Percentiles rank a stretch among this genome's conserved stretches.
Evolutionary conservation across 805 yeast species (phyloP).

Genomic region (Saitoella complicata): DNA sequence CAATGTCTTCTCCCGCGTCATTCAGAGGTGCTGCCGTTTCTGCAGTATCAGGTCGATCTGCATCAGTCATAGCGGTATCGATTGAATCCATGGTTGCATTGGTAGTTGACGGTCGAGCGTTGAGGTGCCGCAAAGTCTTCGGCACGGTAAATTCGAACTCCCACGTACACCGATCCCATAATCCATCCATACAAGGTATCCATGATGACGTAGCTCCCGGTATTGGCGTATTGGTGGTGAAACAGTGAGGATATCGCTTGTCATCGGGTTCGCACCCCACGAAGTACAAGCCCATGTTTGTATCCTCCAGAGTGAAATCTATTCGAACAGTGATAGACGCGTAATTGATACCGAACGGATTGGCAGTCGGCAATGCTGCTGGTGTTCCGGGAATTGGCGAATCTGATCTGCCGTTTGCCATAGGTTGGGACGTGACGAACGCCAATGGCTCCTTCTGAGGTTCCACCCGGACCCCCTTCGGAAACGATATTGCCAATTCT

Average conservation of each 20-base stretch:
- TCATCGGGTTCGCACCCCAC: slow-evolving; percentile 34
- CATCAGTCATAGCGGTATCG: slow-evolving; percentile 6
- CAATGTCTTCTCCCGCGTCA: slow-evolving; percentile 25
- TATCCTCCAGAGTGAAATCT: slow-evolving; percentile 46
- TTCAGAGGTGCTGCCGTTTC: slow-evolving; percentile 17
- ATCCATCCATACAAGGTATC: slow-evolving; percentile 89
- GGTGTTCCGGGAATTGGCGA: background rate
- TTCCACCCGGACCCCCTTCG: slow-evolving; percentile 47
- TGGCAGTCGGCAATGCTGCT: slow-evolving; percentile 14
- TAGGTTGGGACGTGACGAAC: slow-evolving; percentile 11
- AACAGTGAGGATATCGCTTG: slow-evolving; percentile 58
- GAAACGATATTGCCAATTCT: slow-evolving; percentile 47
- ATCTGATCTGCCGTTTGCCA: background rate
- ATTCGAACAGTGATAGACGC: slow-evolving; percentile 56
- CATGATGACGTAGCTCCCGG: slow-evolving; percentile 83
- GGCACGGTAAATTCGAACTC: slow-evolving; percentile 77
- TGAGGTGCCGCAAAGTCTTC: slow-evolving; percentile 49
- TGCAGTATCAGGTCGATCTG: slow-evolving; percentile 6
- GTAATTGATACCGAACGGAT: slow-evolving; percentile 18
- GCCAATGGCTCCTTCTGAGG: slow-evolving; percentile 28
- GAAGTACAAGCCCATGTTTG: slow-evolving; percentile 61
- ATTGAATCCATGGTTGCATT: slow-evolving; percentile 5
- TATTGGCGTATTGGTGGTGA: slow-evolving; percentile 62
- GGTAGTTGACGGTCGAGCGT: slow-evolving; percentile 13
- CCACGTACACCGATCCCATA: slow-evolving; percentile 86